Evolutionary conservation across 2,329 filamentous ascomycete genomes (phyloP), one percentile per base, ranked within the genome.

Genomic region (Colletotrichum sp.): DNA sequence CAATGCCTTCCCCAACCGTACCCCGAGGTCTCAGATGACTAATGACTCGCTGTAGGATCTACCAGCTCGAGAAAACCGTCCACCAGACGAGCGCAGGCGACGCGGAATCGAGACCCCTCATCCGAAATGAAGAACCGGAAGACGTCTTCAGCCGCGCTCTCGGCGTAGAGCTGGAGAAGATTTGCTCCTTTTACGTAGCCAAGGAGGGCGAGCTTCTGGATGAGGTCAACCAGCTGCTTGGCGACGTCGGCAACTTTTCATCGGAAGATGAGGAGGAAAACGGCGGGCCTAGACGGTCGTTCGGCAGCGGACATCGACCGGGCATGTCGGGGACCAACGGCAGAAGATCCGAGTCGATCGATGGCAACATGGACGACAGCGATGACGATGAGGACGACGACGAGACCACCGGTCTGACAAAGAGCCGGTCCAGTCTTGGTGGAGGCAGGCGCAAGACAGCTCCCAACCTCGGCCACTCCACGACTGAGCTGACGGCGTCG

Each of bases 111-210:
- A 93, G 96, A 13, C 96, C 97, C 7, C 91, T 99, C 55, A 93
- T 99, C 75, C 88, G 89, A 76, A 89, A 90, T 71, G 90, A 91
- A 74, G 94, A 98, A 75, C 94, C 96, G 16, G 96, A 99, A 83
- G 90, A 92, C 52, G 90, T 96, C 75, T 99, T 99, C 83, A 90
- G 90, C 78, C 93, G 93, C 78, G 93, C 96, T 55, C 90, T 99
- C 21, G 95, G 98, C 81, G 91, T 94, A 57, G 97, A 99, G 84
- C 87, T 99, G 67, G 96, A 99, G 82, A 99, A 99, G 88, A 95
- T 99, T 77, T 94, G 92, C 81, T 94, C 94, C 1, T 99, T 99
- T 84, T 99, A 97, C 85, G 90, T 93, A 77, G 86, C 95, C 77
- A 99, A 99, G 85, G 96, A 99, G 85, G 89, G 92, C 28, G 96